Percentiles rank a stretch among this genome's conserved stretches.
Evolutionary conservation across 768 basidiomycete species (phyloP).

Genomic region (Mycena rosella): DNA sequence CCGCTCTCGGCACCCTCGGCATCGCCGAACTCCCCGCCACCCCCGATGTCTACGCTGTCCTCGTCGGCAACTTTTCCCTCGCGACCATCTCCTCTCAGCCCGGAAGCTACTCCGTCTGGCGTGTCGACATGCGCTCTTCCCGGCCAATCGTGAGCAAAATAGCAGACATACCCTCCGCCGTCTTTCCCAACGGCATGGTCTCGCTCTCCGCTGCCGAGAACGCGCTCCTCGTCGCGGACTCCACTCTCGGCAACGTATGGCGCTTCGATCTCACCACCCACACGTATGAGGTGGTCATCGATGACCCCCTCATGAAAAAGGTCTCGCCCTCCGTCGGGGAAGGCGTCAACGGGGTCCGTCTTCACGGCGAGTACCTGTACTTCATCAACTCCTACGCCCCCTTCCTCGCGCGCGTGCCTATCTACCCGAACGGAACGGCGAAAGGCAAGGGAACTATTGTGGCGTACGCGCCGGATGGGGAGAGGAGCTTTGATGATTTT

Average conservation of each 20-base stretch:
- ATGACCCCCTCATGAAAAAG: slow-evolving; percentile 23
- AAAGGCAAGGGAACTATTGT: slow-evolving; percentile 19
- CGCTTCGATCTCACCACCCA: slow-evolving; percentile 28
- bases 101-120: slow-evolving; percentile 26
- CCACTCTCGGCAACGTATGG: slow-evolving; percentile 26
- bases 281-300: slow-evolving; percentile 25
- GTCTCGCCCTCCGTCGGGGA: slow-evolving; percentile 27
- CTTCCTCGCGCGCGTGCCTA: slow-evolving; percentile 24
- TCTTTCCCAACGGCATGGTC: slow-evolving; percentile 26
- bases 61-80: slow-evolving; percentile 27
- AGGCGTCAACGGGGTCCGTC: slow-evolving; percentile 25
- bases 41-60: slow-evolving; percentile 26
- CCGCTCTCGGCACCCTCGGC: slow-evolving; percentile 22
- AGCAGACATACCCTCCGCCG: slow-evolving; percentile 26
- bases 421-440: slow-evolving; percentile 23
- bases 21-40: slow-evolving; percentile 25
- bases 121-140: slow-evolving; percentile 24
- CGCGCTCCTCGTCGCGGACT: slow-evolving; percentile 24
- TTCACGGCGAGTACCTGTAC: slow-evolving; percentile 27
- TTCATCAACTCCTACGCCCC: slow-evolving; percentile 23
- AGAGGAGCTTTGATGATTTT: slow-evolving; percentile 24
- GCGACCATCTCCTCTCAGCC: slow-evolving; percentile 23
- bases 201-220: slow-evolving; percentile 27
- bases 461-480: slow-evolving; percentile 24
- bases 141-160: slow-evolving; percentile 23